Percentiles rank a stretch among this genome's conserved stretches.
These are phyloP conservation scores for Fraxinus sp. DNA, from an alignment of 305 asterid species.

Conservation along the genomic window DNA sequence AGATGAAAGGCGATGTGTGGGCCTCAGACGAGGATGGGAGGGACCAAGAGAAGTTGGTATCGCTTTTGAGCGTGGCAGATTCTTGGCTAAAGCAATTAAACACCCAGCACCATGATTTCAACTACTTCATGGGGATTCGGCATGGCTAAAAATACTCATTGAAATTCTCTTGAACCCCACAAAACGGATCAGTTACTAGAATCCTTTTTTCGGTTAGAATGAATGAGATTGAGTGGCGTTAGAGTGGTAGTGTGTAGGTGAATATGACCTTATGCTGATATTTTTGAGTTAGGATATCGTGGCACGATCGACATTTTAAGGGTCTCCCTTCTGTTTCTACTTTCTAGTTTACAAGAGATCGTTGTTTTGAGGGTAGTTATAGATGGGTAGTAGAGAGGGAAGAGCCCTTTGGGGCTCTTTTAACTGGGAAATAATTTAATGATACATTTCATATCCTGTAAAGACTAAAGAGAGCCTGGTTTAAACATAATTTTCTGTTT, in stretches of 20 bases:
- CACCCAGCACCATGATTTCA: constrained; percentile 93
- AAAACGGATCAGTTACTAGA: constrained; percentile 21
- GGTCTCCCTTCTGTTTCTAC: background rate
- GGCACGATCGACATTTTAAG: background rate
- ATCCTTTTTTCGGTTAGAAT: constrained; percentile 6
- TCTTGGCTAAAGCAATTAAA: constrained; percentile 92
- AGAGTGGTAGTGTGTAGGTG: background rate
- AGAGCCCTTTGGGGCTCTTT: background rate
- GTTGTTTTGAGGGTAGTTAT: background rate
- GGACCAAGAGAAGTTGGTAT: constrained; percentile 65
- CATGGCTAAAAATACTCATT: constrained; percentile 39
- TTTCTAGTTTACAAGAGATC: background rate
- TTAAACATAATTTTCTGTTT: background rate
- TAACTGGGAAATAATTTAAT: background rate
- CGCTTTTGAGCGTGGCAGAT: constrained; percentile 76
- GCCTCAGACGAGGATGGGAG: constrained; percentile 53
- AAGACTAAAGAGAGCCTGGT: background rate
- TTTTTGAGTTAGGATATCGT: background rate
- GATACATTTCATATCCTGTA: background rate
- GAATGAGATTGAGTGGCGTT: background rate
- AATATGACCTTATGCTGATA: background rate
- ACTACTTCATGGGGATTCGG: constrained; percentile 71
- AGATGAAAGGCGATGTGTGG: constrained; percentile 95
- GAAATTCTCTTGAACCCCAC: constrained; percentile 17
- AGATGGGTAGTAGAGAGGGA: no score